Evolutionary conservation across 2,329 filamentous ascomycete species (phyloP).

Genomic region (Mycosphaerella sp.): DNA sequence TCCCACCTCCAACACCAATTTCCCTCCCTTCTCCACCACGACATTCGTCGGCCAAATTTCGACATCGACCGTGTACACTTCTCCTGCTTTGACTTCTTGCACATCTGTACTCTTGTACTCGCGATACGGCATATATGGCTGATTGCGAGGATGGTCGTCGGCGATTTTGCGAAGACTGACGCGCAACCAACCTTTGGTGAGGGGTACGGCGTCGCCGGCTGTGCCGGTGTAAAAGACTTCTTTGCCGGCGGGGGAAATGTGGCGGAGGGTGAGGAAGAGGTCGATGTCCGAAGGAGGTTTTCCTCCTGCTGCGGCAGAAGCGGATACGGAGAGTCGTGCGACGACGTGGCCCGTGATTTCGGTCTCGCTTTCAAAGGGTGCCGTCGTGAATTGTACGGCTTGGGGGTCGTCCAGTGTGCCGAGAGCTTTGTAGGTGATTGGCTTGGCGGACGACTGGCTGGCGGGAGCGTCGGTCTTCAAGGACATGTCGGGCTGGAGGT

Average conservation of each 20-base stretch:
- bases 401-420: slow-evolving; percentile 49
- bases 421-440: slow-evolving; percentile 51
- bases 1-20: slow-evolving; percentile 51
- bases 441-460: slow-evolving; percentile 18
- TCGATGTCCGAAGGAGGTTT: slow-evolving; percentile 52
- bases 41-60: slow-evolving; percentile 62
- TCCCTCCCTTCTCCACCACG: slow-evolving; percentile 47
- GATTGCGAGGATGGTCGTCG: slow-evolving; percentile 46
- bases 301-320: slow-evolving; percentile 12
- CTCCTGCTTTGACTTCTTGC: slow-evolving; percentile 47
- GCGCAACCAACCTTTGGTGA: slow-evolving; percentile 60
- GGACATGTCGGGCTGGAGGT: slow-evolving; percentile 46
- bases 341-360: slow-evolving; percentile 64
- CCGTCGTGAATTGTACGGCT: slow-evolving; percentile 52
- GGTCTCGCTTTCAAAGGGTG: slow-evolving; percentile 54
- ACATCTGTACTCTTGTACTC: slow-evolving; percentile 55
- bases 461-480: slow-evolving; percentile 29
- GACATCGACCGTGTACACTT: slow-evolving; percentile 55
- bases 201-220: slow-evolving; percentile 56
- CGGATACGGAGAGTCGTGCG: slow-evolving; percentile 58
- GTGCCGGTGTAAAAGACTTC: slow-evolving; percentile 61
- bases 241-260: slow-evolving; percentile 49
- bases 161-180: slow-evolving; percentile 52
- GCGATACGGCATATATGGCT: slow-evolving; percentile 50
- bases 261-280: slow-evolving; percentile 55